A percentile compares a stretch with the other conserved stretches of the same genome.
These are phyloP conservation scores for Chlamydomonas incerta DNA, from an alignment of 139 green algal species.

Conservation along the genomic window DNA sequence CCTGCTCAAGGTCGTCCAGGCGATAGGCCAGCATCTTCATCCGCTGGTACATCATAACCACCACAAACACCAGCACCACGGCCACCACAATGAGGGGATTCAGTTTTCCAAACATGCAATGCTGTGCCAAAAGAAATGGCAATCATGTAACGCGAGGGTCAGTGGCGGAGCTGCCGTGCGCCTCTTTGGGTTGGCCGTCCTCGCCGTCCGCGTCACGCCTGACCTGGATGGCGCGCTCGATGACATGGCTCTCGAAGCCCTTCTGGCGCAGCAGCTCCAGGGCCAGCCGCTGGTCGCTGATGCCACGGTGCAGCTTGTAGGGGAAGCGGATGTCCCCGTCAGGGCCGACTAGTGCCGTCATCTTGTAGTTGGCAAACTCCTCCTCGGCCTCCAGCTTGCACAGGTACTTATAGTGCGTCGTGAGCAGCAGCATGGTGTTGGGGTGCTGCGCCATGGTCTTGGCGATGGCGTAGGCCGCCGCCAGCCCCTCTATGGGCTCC, in stretches of 20 bases:
- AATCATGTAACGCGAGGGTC: too few species aligned
- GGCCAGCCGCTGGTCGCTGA: neutral
- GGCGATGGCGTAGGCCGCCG: neutral
- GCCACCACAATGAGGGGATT: too few species aligned
- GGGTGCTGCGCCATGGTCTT: neutral
- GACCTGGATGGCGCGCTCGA: too few species aligned
- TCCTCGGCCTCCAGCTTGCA: neutral
- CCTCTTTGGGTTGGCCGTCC: too few species aligned
- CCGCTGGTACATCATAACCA: too few species aligned
- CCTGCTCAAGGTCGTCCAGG: too few species aligned
- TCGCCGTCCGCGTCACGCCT: too few species aligned
- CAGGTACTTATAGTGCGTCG: neutral
- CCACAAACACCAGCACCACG: too few species aligned
- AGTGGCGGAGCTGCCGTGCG: too few species aligned
- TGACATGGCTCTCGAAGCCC: neutral
- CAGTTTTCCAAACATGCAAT: too few species aligned
- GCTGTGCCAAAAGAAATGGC: too few species aligned
- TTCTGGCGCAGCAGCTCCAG: neutral
- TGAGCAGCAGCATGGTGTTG: neutral
- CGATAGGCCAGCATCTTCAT: too few species aligned
- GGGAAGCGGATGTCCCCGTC: neutral
- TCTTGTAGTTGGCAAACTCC: neutral
- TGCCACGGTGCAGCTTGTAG: neutral
- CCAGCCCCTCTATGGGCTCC: constrained; percentile 19
- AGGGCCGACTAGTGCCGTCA: neutral